Base-by-base conservation (phyloP, 192 early-diverging fungal genomes). In the Coemansia sp. region DNA sequence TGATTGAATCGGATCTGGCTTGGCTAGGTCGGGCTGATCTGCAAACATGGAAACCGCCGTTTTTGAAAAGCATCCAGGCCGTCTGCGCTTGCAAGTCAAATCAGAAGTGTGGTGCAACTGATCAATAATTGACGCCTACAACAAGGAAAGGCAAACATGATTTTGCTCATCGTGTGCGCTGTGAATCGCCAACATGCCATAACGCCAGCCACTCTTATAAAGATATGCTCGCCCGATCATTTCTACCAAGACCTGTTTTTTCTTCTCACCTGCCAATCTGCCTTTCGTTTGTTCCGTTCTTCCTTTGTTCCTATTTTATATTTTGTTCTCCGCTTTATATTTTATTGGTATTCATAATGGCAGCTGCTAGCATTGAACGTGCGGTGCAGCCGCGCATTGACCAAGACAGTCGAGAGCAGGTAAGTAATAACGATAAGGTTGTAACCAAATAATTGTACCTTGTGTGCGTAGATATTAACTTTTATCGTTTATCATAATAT, bases 1-100 rank as follows among this genome's bases (percentile, higher is more conserved):
- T n/a, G 41, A n/a, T 45, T 45, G 41, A 45, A 45, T 45, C 14
- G 41, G 41, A 11, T 43, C 41, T 43, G 41, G 31, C 5, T 45
- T 12, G 41, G 41, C 14, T 5, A 1, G 0, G 41, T n/a, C 41
- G 41, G 22, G 29, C 48, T 35, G 61, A 62, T 62, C 61, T 49
- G 48, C 61, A 62, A 62, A 62, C 48, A 51, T 31, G 48, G 61
- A 62, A 62, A 62, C 61, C 48, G 19, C 17, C 48, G 6, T 49
- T n/a, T 21, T 8, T 21, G 7, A 19, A 8, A 10, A 4, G 1
- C 1, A 1, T 35, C 4, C 31, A 8, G 6, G 31, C 31, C 31
- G 31, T 35, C 31, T 35, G 23, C 49, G n/a, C 49, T 19, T 51
- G 23, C 51, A 25, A 53, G 26, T 53, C 51, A 26, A 53, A 53